Percentiles rank a stretch among this genome's conserved stretches.
Evolutionary conservation across 2,329 filamentous ascomycete species (phyloP).

Genomic region (Xylariaceae sp.): DNA sequence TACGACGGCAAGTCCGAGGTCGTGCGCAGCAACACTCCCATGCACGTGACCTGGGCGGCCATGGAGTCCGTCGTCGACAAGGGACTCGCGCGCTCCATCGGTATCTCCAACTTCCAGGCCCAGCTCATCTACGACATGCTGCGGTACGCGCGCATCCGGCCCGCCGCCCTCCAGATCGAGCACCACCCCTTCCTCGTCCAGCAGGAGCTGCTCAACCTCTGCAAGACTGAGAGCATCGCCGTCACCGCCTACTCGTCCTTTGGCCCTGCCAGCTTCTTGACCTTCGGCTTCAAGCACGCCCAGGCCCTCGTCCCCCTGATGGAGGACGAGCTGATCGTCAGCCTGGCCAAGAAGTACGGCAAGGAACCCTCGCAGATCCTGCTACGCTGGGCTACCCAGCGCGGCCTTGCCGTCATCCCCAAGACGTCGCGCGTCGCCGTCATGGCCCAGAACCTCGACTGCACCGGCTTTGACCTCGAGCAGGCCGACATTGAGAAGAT

Average conservation of each 20-base stretch:
- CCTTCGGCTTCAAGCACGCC: constrained; percentile 67
- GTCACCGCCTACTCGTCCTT: constrained; percentile 83
- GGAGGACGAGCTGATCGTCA: constrained; percentile 59
- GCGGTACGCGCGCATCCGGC: constrained; percentile 67
- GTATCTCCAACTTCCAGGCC: constrained; percentile 77
- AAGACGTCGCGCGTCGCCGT: constrained; percentile 56
- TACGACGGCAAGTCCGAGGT: constrained; percentile 58
- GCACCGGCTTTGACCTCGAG: constrained; percentile 59
- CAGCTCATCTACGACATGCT: constrained; percentile 73
- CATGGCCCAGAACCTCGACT: constrained; percentile 62
- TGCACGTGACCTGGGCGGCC: constrained; percentile 76
- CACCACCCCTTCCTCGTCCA: constrained; percentile 87
- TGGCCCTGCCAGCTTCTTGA: constrained; percentile 71
- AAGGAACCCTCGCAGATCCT: constrained; percentile 76
- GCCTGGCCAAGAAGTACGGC: constrained; percentile 61
- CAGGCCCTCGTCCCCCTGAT: constrained; percentile 63
- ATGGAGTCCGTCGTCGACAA: constrained; percentile 70
- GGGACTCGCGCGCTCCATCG: constrained; percentile 66
- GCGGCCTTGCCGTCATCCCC: constrained; percentile 73
- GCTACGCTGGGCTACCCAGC: constrained; percentile 81
- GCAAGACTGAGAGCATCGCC: constrained; percentile 62
- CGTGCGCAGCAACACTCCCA: constrained; percentile 60
- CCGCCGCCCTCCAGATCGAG: constrained; percentile 79
- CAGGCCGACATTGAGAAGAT: constrained; percentile 63
- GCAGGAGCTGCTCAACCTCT: constrained; percentile 62